Evolutionary conservation across 2,329 filamentous ascomycete genomes (phyloP), one percentile per base, ranked within the genome.

Genomic region (Aspergillus aculeatus): DNA sequence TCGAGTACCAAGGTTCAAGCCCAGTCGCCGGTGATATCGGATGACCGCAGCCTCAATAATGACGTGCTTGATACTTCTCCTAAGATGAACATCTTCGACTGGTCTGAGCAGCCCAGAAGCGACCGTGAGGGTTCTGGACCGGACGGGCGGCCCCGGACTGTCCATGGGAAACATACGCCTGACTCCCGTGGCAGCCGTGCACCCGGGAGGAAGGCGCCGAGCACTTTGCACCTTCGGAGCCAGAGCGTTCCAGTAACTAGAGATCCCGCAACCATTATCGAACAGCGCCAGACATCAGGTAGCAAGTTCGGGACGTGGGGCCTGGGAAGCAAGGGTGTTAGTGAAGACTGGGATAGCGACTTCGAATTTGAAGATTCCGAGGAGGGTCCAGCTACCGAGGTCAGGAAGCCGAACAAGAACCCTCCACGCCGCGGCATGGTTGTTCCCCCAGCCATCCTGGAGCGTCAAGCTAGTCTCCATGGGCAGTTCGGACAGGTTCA

Each of bases 341-440:
- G 83, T 24, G 86, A 89, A 69, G 86, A 89, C 69, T 89, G 86
- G 86, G 86, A 88, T 67, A 85, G 86, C 56, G 86, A 89, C 68
- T 89, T 89, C 67, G 86, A 88, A 58, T 88, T 88, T 71, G 83
- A 83, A 23, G 84, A 86, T 51, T 71, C 77, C 12, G 75, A 80
- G 26, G 80, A 83, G 24, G 69, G 61, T 24, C 54, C 76, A 23
- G 73, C 78, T 50, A 72, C 70, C 51, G 73, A 84, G 80, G 79
- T 71, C 77, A 62, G 65, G 35, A 66, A 69, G 31, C 61, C 67
- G n/a, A 62, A 52, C 44, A 68, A 68, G 50, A 62, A 64, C 9
- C 61, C 63, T 19, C 47, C 61, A 50, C 64, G 69, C n/a, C 70
- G 68, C 21, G 73, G 73, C 32, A 77, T 81, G 69, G 74, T 73